phyloP scores from a whole-genome alignment of 768 basidiomycete species.

The Leucocoprinus leucothites region DNA sequence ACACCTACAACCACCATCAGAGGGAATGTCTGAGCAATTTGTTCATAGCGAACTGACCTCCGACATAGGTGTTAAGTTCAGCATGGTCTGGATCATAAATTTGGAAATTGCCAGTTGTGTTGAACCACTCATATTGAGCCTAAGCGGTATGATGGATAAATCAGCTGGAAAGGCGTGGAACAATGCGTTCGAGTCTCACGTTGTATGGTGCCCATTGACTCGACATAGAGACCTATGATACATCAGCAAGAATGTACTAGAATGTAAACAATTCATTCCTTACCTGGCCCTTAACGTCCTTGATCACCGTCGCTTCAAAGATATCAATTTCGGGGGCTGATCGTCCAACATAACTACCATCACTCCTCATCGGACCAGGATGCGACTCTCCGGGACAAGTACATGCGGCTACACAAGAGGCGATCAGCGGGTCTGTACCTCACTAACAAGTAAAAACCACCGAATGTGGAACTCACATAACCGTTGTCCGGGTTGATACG shows the following conservation, averaged over 20 bases:
- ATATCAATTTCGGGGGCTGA: slow-evolving; percentile 67
- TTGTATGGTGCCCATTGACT: slow-evolving; percentile 60
- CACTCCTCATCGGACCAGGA: slow-evolving; percentile 34
- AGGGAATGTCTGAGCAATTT: neutral
- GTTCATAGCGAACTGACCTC: slow-evolving; percentile 42
- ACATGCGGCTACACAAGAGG: slow-evolving; percentile 25
- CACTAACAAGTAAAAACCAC: neutral
- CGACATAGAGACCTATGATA: slow-evolving; percentile 43
- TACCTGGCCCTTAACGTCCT: slow-evolving; percentile 26
- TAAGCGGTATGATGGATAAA: neutral
- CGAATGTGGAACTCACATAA: slow-evolving; percentile 29
- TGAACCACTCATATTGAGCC: slow-evolving; percentile 49
- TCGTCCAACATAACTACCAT: slow-evolving; percentile 57
- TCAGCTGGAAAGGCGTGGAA: neutral
- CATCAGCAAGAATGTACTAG: neutral
- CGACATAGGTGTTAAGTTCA: slow-evolving; percentile 52
- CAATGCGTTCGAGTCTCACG: slow-evolving; percentile 24
- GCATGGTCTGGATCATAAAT: slow-evolving; percentile 47
- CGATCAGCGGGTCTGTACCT: neutral
- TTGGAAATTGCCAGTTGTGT: slow-evolving; percentile 39
- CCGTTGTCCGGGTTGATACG: slow-evolving; percentile 67
- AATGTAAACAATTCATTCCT: neutral
- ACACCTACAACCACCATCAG: slow-evolving; percentile 6
- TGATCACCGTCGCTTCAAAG: slow-evolving; percentile 47
- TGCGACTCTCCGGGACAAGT: slow-evolving; percentile 40